Conservation (phyloP, 1,284 basidiomycete species). For the Fomitopsis pinicola region DNA sequence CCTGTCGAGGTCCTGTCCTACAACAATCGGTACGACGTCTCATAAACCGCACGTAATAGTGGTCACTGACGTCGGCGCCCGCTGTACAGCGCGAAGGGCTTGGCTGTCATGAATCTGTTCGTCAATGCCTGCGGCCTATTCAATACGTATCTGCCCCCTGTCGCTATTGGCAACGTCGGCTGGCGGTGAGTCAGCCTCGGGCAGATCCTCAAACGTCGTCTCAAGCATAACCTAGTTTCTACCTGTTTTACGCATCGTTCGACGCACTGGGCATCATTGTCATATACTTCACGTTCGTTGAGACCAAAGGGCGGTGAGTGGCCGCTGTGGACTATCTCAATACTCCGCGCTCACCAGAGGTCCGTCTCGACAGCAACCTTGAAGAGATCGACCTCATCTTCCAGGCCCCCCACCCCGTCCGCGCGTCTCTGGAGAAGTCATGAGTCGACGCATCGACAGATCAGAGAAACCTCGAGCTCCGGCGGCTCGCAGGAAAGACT, state of each 20-base stretch:
- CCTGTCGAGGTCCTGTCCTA: constrained; percentile 20
- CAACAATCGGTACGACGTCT: constrained; percentile 10
- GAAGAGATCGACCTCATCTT: constrained; percentile 21
- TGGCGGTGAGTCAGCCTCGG: constrained; percentile 11
- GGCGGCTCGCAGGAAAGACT: background rate
- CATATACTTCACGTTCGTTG: constrained; percentile 23
- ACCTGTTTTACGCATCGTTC: constrained; percentile 19
- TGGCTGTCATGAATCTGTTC: constrained; percentile 20
- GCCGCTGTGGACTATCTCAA: background rate
- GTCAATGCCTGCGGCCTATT: constrained; percentile 17
- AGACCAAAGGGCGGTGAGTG: constrained; percentile 17
- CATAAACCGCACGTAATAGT: background rate
- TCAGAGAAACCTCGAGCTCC: background rate
- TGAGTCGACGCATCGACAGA: background rate
- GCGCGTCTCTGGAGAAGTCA: constrained; percentile 5
- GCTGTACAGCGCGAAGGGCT: constrained; percentile 15
- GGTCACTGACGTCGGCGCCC: background rate
- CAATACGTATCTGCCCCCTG: constrained; percentile 21
- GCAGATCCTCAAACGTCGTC: background rate
- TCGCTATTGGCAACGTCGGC: constrained; percentile 16
- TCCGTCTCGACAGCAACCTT: constrained; percentile 9
- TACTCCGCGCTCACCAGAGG: background rate
- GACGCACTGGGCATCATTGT: constrained; percentile 19
- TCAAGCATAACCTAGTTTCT: constrained; percentile 8
- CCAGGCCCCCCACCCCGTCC: constrained; percentile 14